A percentile compares a stretch with the other conserved stretches of the same genome.
phyloP scores from a whole-genome alignment of 106 monocot species.

The Posidonia australis region DNA sequence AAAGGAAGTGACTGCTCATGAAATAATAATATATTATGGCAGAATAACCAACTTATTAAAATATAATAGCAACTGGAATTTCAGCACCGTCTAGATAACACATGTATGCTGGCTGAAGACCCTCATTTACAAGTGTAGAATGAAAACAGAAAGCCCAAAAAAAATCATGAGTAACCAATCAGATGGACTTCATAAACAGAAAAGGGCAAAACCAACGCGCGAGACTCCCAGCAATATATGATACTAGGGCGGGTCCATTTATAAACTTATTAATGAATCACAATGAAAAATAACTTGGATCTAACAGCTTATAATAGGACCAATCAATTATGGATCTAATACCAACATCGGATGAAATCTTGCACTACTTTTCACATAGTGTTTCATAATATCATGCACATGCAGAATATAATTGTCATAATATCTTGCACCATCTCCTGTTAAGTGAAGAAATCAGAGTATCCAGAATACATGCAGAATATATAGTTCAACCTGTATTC shows the following conservation, averaged over 20 bases:
- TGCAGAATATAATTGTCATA: too few species aligned
- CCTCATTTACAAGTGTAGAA: neutral
- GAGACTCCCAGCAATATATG: too few species aligned
- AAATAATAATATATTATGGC: neutral
- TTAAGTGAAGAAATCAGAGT: too few species aligned
- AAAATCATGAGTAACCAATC: neutral
- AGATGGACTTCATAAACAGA: too few species aligned
- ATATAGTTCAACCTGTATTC: too few species aligned
- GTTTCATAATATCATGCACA: conserved; percentile 74
- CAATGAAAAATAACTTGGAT: too few species aligned
- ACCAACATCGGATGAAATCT: conserved; percentile 57
- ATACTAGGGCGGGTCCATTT: too few species aligned
- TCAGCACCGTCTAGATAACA: conserved; percentile 16
- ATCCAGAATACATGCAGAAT: too few species aligned
- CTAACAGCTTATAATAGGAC: conserved; percentile 96
- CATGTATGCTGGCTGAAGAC: conserved; percentile 23
- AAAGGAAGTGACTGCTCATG: neutral
- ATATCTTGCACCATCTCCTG: too few species aligned
- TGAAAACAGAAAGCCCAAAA: neutral
- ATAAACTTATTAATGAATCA: too few species aligned
- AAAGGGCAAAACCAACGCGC: too few species aligned
- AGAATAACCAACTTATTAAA: neutral
- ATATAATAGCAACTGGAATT: neutral
- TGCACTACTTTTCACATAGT: conserved; percentile 93
- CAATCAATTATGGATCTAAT: conserved; percentile 92